These are phyloP conservation scores for Xylaria scruposa DNA, from an alignment of 495 filamentous ascomycete species.

Conservation along the genomic window DNA sequence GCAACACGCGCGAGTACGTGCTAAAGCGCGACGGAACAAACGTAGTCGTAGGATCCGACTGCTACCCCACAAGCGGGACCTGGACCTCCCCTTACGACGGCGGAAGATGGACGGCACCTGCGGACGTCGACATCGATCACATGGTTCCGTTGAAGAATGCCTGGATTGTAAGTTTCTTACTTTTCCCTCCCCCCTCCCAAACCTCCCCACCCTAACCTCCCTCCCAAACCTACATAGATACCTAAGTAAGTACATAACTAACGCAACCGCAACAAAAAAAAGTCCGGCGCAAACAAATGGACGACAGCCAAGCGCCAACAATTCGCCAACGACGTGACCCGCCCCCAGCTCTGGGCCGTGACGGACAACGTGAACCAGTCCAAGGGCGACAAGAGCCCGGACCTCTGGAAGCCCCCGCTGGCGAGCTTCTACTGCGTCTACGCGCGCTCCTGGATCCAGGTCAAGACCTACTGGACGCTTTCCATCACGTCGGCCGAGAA, in stretches of 20 bases:
- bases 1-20: slow-evolving; percentile 69
- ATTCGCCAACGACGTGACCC: slow-evolving; percentile 75
- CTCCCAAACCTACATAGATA: too few relatives aligned
- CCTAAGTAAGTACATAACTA: too few relatives aligned
- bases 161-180: slow-evolving; percentile 62
- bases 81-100: slow-evolving; percentile 76
- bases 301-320: slow-evolving; percentile 65
- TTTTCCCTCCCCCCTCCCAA: too few relatives aligned
- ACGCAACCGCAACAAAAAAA: not conserved
- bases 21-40: slow-evolving; percentile 70
- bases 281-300: slow-evolving; percentile 63
- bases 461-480: slow-evolving; percentile 68
- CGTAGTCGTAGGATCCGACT: slow-evolving; percentile 58
- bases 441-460: slow-evolving; percentile 71
- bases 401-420: slow-evolving; percentile 75
- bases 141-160: slow-evolving; percentile 76
- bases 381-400: slow-evolving; percentile 73
- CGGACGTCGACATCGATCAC: slow-evolving; percentile 78
- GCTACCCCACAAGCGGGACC: slow-evolving; percentile 62
- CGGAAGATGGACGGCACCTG: slow-evolving; percentile 67
- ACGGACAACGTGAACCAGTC: slow-evolving; percentile 74
- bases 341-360: slow-evolving; percentile 75
- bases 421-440: slow-evolving; percentile 76
- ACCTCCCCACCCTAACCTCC: too few relatives aligned
- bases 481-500: slow-evolving; percentile 68